Evolutionary conservation across 352 stramenopile species (phyloP).

Genomic region (Phytophthora vignae): DNA sequence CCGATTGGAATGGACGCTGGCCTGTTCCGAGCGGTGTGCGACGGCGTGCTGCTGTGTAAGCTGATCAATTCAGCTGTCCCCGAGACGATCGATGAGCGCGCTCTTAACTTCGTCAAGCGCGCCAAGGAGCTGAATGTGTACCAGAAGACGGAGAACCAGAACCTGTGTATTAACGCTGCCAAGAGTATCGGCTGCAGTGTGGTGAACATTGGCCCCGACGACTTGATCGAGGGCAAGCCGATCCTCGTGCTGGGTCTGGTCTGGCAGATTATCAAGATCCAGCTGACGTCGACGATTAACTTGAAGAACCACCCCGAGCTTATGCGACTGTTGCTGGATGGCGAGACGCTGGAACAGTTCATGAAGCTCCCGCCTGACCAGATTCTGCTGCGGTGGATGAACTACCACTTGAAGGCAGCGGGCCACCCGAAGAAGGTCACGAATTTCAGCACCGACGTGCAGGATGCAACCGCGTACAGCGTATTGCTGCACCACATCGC

Average conservation of each 20-base stretch:
- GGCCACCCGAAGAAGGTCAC: conserved; percentile 77
- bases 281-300: conserved; percentile 93
- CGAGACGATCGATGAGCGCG: conserved; percentile 93
- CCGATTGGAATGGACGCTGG: conserved; percentile 83
- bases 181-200: conserved; percentile 94
- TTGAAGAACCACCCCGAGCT: conserved; percentile 94
- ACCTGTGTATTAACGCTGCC: conserved; percentile 94
- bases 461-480: conserved; percentile 89
- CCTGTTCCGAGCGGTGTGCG: conserved; percentile 83
- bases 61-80: conserved; percentile 92
- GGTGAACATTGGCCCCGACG: conserved; percentile 92
- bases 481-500: conserved; percentile 91
- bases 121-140: conserved; percentile 86
- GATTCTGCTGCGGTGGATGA: conserved; percentile 94
- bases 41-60: conserved; percentile 93
- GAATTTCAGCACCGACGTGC: conserved; percentile 84
- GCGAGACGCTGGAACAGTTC: conserved; percentile 90
- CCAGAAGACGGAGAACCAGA: conserved; percentile 92
- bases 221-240: conserved; percentile 85
- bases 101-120: conserved; percentile 88
- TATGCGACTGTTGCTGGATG: conserved; percentile 83
- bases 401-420: conserved; percentile 91
- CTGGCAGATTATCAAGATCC: conserved; percentile 96
- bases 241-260: conserved; percentile 93
- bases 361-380: conserved; percentile 92